Percentiles rank a stretch among this genome's conserved stretches.
Conservation (phyloP, 2,329 filamentous ascomycete species). For the Xylariaceae sp. region DNA sequence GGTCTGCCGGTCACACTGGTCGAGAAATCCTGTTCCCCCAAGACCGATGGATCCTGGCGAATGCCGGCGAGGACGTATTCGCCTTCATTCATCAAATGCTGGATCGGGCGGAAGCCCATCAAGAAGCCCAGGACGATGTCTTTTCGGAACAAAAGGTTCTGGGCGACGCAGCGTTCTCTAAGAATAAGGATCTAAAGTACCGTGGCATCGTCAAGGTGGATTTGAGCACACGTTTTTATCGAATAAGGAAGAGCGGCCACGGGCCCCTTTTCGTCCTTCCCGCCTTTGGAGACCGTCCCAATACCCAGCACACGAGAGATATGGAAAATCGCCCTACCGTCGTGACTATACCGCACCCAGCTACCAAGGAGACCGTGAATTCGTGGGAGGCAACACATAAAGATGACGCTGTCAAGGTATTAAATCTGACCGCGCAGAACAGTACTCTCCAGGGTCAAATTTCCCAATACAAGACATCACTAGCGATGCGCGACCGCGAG, state of each 20-base stretch:
- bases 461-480: slow-evolving; percentile 9
- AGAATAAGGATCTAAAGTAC: slow-evolving; percentile 31
- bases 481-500: slow-evolving; percentile 14
- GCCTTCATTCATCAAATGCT: slow-evolving; percentile 42
- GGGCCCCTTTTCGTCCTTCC: slow-evolving; percentile 50
- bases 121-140: slow-evolving; percentile 32
- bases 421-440: slow-evolving; percentile 11
- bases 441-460: slow-evolving; percentile 8
- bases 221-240: slow-evolving; percentile 47
- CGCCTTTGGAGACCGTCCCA: slow-evolving; percentile 43
- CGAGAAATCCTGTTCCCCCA: slow-evolving; percentile 51
- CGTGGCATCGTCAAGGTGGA: slow-evolving; percentile 45
- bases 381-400: slow-evolving; percentile 24
- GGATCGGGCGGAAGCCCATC: slow-evolving; percentile 40
- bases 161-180: slow-evolving; percentile 36
- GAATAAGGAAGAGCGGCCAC: slow-evolving; percentile 40
- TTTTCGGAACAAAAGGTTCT: slow-evolving; percentile 36
- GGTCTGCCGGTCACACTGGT: slow-evolving; percentile 47
- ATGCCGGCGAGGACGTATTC: slow-evolving; percentile 48
- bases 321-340: slow-evolving; percentile 42
- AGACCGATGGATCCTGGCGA: slow-evolving; percentile 51
- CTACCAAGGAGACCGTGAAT: slow-evolving; percentile 13
- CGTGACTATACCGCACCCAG: slow-evolving; percentile 26
- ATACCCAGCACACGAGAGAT: slow-evolving; percentile 38
- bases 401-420: slow-evolving; percentile 11